phyloP scores from a whole-genome alignment of 2,329 filamentous ascomycete genomes.

The Fusarium globosum region DNA sequence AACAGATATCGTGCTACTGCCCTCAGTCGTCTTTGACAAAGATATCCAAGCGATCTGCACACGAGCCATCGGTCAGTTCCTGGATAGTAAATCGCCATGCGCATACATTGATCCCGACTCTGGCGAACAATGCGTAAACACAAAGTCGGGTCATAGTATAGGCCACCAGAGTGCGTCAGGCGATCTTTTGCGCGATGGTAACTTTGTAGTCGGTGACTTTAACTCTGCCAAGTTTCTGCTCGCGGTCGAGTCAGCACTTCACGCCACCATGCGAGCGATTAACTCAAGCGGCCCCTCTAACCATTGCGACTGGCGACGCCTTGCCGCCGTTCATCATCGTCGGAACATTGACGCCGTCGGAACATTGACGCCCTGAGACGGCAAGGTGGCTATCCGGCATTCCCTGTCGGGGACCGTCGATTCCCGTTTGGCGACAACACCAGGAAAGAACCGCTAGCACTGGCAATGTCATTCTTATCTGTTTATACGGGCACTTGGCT shows the following conservation, averaged over 20 bases:
- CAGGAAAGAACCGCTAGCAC: neutral
- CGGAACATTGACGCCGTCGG: neutral
- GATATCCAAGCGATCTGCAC: neutral
- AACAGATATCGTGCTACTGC: neutral
- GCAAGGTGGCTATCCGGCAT: neutral
- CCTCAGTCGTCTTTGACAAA: neutral
- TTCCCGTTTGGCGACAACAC: neutral
- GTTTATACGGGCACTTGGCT: neutral
- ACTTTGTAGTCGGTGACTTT: neutral
- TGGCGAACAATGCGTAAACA: neutral
- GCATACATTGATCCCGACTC: neutral
- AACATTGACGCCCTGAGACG: neutral
- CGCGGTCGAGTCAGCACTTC: neutral
- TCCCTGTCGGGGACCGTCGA: neutral
- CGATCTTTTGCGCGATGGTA: neutral
- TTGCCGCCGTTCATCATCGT: neutral
- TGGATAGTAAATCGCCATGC: neutral
- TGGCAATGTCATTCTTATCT: neutral
- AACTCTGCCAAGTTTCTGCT: neutral
- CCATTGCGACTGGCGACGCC: neutral
- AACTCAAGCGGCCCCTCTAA: neutral
- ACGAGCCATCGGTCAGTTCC: neutral
- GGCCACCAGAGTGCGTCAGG: neutral
- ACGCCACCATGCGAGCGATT: neutral
- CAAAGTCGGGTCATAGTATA: neutral